A percentile compares a stretch with the other conserved stretches of the same genome.
These are phyloP conservation scores for Hypoxylon sp. DNA, from an alignment of 2,329 filamentous ascomycete genomes.

Conservation along the genomic window DNA sequence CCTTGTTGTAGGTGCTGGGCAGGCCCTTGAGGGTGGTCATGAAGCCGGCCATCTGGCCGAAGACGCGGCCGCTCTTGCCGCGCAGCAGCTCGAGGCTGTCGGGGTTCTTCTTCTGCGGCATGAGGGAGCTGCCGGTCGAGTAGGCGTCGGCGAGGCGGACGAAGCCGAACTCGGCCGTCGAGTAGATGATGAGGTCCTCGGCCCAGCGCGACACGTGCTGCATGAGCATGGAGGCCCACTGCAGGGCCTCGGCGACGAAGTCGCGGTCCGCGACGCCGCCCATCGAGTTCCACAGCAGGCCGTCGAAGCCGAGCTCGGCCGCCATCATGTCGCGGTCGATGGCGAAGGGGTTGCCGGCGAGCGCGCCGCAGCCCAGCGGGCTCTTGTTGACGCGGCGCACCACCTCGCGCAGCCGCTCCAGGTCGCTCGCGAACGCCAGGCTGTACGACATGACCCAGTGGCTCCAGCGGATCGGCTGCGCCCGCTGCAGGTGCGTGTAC, in stretches of 20 bases:
- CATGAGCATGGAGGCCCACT: conserved; percentile 75
- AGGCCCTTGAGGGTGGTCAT: conserved; percentile 77
- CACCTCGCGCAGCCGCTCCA: conserved; percentile 73
- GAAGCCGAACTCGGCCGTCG: conserved; percentile 77
- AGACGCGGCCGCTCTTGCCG: conserved; percentile 72
- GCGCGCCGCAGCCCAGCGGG: conserved; percentile 73
- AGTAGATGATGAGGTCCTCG: conserved; percentile 80
- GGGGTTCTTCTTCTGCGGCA: conserved; percentile 87
- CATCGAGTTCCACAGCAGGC: conserved; percentile 74
- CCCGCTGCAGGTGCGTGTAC: conserved; percentile 80
- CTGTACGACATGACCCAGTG: conserved; percentile 55
- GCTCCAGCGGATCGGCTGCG: conserved; percentile 41
- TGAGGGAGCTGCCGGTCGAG: conserved; percentile 76
- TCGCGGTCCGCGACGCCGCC: conserved; percentile 74
- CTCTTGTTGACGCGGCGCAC: conserved; percentile 69
- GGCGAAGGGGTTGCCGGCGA: conserved; percentile 78
- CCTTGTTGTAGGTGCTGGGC: conserved; percentile 88
- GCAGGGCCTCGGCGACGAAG: conserved; percentile 75
- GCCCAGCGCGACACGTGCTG: conserved; percentile 75
- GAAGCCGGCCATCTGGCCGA: conserved; percentile 68
- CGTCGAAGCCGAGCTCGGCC: conserved; percentile 75
- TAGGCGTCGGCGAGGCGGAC: conserved; percentile 81
- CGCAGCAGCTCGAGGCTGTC: conserved; percentile 77
- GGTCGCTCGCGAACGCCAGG: conserved; percentile 70
- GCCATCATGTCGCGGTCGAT: conserved; percentile 77